Evolutionary conservation across 2,329 filamentous ascomycete genomes (phyloP).

Genomic region (Lizonia empirigonia): DNA sequence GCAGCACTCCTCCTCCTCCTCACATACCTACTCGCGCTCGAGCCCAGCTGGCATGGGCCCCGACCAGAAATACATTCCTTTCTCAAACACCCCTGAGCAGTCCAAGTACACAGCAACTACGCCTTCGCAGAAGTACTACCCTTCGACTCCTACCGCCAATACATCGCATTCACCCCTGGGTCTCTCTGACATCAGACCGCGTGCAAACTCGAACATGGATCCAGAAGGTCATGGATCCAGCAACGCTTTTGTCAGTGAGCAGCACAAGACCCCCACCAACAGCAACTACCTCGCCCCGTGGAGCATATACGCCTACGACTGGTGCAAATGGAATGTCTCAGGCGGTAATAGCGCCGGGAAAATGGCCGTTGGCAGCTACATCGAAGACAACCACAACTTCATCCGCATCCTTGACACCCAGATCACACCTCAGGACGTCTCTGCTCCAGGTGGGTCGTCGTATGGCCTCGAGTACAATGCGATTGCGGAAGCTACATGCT

Average conservation of each 20-base stretch:
- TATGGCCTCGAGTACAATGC: constrained; percentile 88
- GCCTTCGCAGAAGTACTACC: constrained; percentile 65
- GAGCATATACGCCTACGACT: constrained; percentile 96
- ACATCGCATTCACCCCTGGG: constrained; percentile 86
- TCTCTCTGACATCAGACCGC: constrained; percentile 86
- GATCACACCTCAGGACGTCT: constrained; percentile 70
- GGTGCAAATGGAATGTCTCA: constrained; percentile 96
- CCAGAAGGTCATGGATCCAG: constrained; percentile 69
- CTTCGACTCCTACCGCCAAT: constrained; percentile 58
- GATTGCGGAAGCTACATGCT: constrained; percentile 94
- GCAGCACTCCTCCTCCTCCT: constrained; percentile 35
- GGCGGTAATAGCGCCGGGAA: constrained; percentile 77
- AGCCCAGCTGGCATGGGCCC: constrained; percentile 71
- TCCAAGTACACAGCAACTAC: constrained; percentile 49
- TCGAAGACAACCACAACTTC: constrained; percentile 98
- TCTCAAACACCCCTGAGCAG: constrained; percentile 68
- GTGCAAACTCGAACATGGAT: constrained; percentile 79
- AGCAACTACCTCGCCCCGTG: constrained; percentile 95
- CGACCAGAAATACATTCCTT: constrained; percentile 67
- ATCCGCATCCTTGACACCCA: constrained; percentile 97
- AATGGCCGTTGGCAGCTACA: constrained; percentile 91
- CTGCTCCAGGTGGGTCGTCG: constrained; percentile 71
- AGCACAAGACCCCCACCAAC: constrained; percentile 70
- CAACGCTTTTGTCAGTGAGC: constrained; percentile 64
- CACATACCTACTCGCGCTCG: constrained; percentile 75